A percentile compares a stretch with the other conserved stretches of the same genome.
These are phyloP conservation scores for Epichloe elymi DNA, from an alignment of 2,329 filamentous ascomycete species.

Conservation along the genomic window DNA sequence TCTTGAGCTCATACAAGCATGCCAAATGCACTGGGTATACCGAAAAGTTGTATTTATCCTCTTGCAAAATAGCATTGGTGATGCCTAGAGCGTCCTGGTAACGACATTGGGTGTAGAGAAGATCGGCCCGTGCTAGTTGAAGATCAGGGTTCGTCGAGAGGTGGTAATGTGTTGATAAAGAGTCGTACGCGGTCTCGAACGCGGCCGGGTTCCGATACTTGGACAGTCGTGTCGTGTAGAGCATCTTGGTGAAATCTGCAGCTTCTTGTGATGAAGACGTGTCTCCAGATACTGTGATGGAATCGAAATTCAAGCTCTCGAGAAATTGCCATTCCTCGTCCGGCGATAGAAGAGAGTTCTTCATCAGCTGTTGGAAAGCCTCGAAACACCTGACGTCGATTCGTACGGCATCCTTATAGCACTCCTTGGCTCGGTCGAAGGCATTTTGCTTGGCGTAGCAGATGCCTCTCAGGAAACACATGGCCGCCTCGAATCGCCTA, in stretches of 20 bases:
- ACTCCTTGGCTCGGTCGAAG: conserved; percentile 93
- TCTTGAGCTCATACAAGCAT: conserved; percentile 74
- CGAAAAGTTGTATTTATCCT: conserved; percentile 78
- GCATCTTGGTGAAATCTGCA: conserved; percentile 85
- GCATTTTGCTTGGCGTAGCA: conserved; percentile 97
- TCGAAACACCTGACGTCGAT: conserved; percentile 98
- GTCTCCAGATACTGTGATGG: conserved; percentile 54
- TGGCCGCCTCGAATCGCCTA: conserved; percentile 83
- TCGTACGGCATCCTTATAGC: conserved; percentile 92
- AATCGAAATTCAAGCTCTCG: conserved; percentile 80
- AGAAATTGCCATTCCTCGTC: conserved; percentile 85
- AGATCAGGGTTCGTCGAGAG: conserved; percentile 79
- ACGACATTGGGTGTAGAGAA: conserved; percentile 87
- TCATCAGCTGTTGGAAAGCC: conserved; percentile 95
- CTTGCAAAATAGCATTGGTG: conserved; percentile 68
- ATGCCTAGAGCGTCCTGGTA: conserved; percentile 78
- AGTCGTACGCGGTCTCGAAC: conserved; percentile 77
- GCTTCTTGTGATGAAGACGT: conserved; percentile 66
- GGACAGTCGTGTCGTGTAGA: conserved; percentile 89
- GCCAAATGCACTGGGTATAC: conserved; percentile 87
- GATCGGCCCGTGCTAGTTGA: conserved; percentile 76
- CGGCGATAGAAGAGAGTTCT: conserved; percentile 82
- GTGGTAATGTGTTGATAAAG: conserved; percentile 85
- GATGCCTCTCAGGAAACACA: conserved; percentile 89
- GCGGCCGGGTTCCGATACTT: conserved; percentile 84